phyloP scores from a whole-genome alignment of 129 eudicot species.

The Apium graveolens region DNA sequence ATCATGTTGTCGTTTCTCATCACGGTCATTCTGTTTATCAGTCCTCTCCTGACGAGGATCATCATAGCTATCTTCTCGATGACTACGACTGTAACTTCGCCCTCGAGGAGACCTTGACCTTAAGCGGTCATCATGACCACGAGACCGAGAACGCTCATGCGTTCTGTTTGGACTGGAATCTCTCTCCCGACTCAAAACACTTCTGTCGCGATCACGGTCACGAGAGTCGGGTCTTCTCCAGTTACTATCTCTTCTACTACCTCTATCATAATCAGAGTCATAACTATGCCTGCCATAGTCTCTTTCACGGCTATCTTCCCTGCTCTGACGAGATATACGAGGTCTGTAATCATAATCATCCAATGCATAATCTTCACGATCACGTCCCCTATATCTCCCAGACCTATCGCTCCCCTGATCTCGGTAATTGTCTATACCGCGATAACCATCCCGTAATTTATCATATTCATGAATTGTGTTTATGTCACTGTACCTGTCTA shows the following conservation, averaged over 20 bases:
- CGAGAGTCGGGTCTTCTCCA: slow-evolving; percentile 84
- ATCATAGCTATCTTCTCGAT: slow-evolving; percentile 89
- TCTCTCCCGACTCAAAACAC: slow-evolving; percentile 65
- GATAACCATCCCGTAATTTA: slow-evolving; percentile 26
- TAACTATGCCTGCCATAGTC: slow-evolving; percentile 71
- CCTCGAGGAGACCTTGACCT: slow-evolving; percentile 93
- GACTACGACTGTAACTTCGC: slow-evolving; percentile 75
- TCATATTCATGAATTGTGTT: slow-evolving; percentile 32
- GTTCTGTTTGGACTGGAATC: slow-evolving; percentile 63
- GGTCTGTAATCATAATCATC: slow-evolving; percentile 84
- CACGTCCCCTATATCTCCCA: slow-evolving; percentile 66
- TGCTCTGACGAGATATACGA: slow-evolving; percentile 41
- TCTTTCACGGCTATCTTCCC: slow-evolving; percentile 88
- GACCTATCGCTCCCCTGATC: slow-evolving; percentile 51
- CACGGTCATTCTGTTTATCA: slow-evolving; percentile 71
- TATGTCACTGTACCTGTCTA: slow-evolving; percentile 34
- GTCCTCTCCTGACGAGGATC: slow-evolving; percentile 63
- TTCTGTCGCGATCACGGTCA: slow-evolving; percentile 78
- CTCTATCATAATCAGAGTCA: slow-evolving; percentile 89
- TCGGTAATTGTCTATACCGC: slow-evolving; percentile 23
- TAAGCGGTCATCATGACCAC: slow-evolving; percentile 58
- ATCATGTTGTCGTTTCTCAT: slow-evolving; percentile 61
- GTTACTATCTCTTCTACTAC: slow-evolving; percentile 71
- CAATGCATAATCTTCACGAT: slow-evolving; percentile 58
- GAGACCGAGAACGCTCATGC: slow-evolving; percentile 71